Evolutionary conservation across 768 basidiomycete genomes (phyloP).

Genomic region (Auricularia cornea): DNA sequence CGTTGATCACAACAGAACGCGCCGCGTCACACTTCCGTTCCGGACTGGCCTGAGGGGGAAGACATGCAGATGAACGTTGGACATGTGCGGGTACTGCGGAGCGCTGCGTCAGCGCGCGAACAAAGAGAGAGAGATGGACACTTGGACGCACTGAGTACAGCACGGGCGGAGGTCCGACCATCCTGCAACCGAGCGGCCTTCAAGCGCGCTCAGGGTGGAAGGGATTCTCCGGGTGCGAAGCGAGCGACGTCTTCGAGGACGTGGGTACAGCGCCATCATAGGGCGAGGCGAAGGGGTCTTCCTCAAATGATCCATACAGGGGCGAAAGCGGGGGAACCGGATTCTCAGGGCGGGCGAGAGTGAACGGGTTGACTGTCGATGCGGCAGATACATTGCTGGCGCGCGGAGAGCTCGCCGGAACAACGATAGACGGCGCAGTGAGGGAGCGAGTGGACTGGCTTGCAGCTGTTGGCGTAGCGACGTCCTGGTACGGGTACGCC

Average conservation of each 20-base stretch:
- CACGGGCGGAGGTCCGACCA: background rate
- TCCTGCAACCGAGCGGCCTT: background rate
- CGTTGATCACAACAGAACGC: background rate
- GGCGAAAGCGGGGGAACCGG: background rate
- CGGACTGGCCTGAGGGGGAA: background rate
- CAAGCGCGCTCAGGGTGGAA: background rate
- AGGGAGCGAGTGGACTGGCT: no score
- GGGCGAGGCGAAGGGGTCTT: background rate
- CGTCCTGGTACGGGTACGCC: no score
- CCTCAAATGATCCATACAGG: background rate
- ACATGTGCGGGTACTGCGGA: no score
- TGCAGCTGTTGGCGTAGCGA: no score
- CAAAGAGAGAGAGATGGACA: background rate
- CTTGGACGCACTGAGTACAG: background rate
- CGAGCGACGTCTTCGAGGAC: background rate
- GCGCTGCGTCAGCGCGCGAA: background rate
- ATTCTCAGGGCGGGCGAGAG: background rate
- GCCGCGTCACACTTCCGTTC: background rate
- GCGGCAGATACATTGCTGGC: background rate
- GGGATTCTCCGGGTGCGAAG: background rate
- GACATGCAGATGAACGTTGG: no score
- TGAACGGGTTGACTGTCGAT: background rate
- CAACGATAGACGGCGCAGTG: background rate
- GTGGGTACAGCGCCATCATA: background rate
- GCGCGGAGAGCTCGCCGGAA: background rate